Evolutionary conservation across 164 flowering plant species (phyloP).

Genomic region (Vitis riparia): DNA sequence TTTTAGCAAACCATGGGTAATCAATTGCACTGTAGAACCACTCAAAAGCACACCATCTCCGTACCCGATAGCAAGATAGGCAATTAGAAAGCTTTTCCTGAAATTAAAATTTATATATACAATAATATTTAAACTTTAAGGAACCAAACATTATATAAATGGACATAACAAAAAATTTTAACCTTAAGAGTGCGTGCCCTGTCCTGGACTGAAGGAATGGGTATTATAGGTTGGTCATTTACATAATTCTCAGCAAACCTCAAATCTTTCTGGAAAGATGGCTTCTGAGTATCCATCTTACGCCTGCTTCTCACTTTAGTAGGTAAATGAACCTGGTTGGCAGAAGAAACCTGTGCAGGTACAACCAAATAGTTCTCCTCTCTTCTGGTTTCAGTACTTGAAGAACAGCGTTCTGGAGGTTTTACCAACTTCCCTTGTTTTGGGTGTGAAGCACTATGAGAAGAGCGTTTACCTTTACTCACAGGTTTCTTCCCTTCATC

Average conservation of each 20-base stretch:
- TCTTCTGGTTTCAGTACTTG: conserved; percentile 38
- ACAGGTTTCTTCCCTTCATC: conserved; percentile 35
- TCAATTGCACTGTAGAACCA: conserved; percentile 98
- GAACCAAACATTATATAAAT: background rate
- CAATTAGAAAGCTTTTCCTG: conserved; percentile 71
- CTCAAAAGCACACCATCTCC: conserved; percentile 89
- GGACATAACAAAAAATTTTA: background rate
- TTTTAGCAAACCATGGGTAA: conserved; percentile 97
- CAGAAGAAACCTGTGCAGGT: conserved; percentile 25
- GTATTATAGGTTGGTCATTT: conserved; percentile 27
- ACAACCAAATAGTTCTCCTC: conserved; percentile 34
- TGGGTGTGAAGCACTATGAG: conserved; percentile 33
- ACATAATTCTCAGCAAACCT: conserved; percentile 35
- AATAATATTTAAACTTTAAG: background rate
- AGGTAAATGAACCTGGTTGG: conserved; percentile 41
- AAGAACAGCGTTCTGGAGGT: conserved; percentile 40
- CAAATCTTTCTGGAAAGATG: conserved; percentile 25
- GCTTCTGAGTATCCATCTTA: conserved; percentile 47
- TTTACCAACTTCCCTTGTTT: conserved; percentile 41
- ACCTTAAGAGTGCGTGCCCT: conserved; percentile 49
- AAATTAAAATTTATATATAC: conserved; percentile 8
- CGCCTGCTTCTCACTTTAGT: conserved; percentile 69
- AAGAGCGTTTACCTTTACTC: conserved; percentile 40
- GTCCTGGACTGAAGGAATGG: conserved; percentile 29
- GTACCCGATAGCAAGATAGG: conserved; percentile 52